A percentile compares a stretch with the other conserved stretches of the same genome.
phyloP scores from a whole-genome alignment of 2,329 filamentous ascomycete genomes.

The Fusarium xylarioides region DNA sequence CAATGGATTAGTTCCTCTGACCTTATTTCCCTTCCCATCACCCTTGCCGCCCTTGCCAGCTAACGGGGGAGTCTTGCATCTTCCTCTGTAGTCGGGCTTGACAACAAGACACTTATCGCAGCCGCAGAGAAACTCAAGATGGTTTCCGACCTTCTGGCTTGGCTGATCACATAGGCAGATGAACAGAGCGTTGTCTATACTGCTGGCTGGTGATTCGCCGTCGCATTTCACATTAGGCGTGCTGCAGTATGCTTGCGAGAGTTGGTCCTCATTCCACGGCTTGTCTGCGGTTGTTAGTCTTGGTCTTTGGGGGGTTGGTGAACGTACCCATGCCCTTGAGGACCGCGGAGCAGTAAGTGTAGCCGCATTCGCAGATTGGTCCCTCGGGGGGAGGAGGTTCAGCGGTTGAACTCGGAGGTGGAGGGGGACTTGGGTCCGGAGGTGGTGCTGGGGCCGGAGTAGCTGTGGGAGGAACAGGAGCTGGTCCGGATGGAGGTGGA shows the following conservation, averaged over 20 bases:
- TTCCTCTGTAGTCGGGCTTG: constrained; percentile 51
- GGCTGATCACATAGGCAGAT: constrained; percentile 51
- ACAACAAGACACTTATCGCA: constrained; percentile 53
- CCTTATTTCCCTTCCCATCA: not conserved
- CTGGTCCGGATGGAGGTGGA: too few species aligned
- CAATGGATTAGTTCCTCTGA: constrained; percentile 8
- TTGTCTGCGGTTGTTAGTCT: constrained; percentile 38
- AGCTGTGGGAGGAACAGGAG: too few species aligned
- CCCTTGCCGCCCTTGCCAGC: constrained; percentile 21
- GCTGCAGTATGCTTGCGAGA: constrained; percentile 49
- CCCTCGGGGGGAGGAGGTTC: constrained; percentile 37
- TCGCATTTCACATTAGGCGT: constrained; percentile 49
- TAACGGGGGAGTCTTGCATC: constrained; percentile 50
- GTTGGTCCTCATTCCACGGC: constrained; percentile 47
- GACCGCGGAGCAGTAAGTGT: constrained; percentile 53
- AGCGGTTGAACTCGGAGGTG: constrained; percentile 18
- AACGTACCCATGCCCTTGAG: constrained; percentile 49
- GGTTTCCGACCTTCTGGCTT: constrained; percentile 46
- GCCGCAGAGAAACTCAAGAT: constrained; percentile 51
- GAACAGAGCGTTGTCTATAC: constrained; percentile 48
- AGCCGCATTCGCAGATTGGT: constrained; percentile 53
- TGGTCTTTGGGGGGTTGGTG: accelerated
- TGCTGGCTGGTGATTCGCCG: constrained; percentile 43
- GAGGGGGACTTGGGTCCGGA: too few species aligned
- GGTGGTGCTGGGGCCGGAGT: too few species aligned